Evolutionary conservation across 2,329 filamentous ascomycete species (phyloP), one percentile per base, ranked within the genome.

Genomic region (Xylaria digitata): DNA sequence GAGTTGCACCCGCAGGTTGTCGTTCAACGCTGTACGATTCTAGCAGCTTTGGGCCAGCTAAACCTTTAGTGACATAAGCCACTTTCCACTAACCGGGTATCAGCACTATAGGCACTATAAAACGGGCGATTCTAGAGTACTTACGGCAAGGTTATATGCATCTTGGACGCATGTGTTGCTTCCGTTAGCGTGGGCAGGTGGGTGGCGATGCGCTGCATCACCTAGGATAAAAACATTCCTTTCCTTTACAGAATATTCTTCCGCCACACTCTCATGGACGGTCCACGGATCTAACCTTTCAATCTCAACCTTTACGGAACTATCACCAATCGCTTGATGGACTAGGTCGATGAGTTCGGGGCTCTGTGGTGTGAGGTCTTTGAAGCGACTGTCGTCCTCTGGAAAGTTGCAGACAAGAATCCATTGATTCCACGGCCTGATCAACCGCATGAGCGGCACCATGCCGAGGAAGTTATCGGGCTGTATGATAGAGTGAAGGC

Each of bases 231-330:
- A 83, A 17, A 75, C 74, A 69, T 77, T 82, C 76, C 85, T 78
- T 45, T 83, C 83, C n/a, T 82, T 80, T 5, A 82, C 75, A 0
- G 81, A 84, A 70, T 89, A 90, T 13, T 79, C 77, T 73, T 88
- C 84, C 0, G 87, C 88, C 0, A 89, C 84, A 5, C 80, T 86
- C 74, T 90, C 88, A 69, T 89, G 89, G 71, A 90, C 85, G 60
- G 78, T 80, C 88, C 88, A 90, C 69, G 84, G 85, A 8, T 84
- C 83, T 6, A 87, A 75, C 60, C 82, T 77, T n/a, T 87, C 62
- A 53, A 89, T 82, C 72, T 88, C 81, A 2, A 83, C 78, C 0
- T 79, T 75, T 6, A 86, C 74, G 5, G 67, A 50, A 40, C 83
- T 80, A 69, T 87, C 84, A 0, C 86, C 86, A 54, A 88, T 83